phyloP scores from a whole-genome alignment of 139 green algal species.

The Tetraselmis striata region DNA sequence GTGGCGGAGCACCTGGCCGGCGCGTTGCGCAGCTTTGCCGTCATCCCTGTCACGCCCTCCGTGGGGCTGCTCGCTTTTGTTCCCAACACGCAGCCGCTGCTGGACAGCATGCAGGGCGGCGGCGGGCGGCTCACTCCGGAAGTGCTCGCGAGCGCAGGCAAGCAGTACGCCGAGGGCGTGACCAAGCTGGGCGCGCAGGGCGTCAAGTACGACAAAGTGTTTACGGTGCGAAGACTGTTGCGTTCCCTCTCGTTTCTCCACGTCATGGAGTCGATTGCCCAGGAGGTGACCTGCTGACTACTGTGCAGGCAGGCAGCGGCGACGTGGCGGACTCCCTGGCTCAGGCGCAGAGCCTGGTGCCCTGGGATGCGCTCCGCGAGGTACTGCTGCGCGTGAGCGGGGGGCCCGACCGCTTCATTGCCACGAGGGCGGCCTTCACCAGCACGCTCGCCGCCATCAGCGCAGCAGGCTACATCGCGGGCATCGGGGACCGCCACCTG shows the following conservation, averaged over 20 bases:
- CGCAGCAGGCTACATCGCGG: slow-evolving; percentile 44
- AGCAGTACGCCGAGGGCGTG: too few species aligned
- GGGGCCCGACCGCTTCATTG: slow-evolving; percentile 44
- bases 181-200: too few species aligned
- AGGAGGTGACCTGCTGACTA: too few species aligned
- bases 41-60: slow-evolving; percentile 44
- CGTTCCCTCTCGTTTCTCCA: too few species aligned
- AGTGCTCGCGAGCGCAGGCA: too few species aligned
- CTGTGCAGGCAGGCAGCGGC: too few species aligned
- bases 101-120: not conserved
- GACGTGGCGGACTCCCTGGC: not conserved
- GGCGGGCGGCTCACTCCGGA: too few species aligned
- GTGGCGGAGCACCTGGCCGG: too few species aligned
- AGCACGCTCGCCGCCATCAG: slow-evolving; percentile 36
- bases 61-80: slow-evolving; percentile 63
- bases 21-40: slow-evolving; percentile 47
- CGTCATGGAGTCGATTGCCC: too few species aligned
- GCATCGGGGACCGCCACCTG: slow-evolving; percentile 65
- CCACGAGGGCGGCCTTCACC: slow-evolving; percentile 28
- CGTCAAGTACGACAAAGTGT: too few species aligned
- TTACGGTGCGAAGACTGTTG: too few species aligned
- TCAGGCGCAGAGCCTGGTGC: slow-evolving; percentile 16
- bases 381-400: slow-evolving; percentile 23
- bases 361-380: slow-evolving; percentile 39
- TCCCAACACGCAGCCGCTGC: not conserved